Evolutionary conservation across 1,284 basidiomycete genomes (phyloP).

Genomic region (Cutaneotrichosporon arboriforme): DNA sequence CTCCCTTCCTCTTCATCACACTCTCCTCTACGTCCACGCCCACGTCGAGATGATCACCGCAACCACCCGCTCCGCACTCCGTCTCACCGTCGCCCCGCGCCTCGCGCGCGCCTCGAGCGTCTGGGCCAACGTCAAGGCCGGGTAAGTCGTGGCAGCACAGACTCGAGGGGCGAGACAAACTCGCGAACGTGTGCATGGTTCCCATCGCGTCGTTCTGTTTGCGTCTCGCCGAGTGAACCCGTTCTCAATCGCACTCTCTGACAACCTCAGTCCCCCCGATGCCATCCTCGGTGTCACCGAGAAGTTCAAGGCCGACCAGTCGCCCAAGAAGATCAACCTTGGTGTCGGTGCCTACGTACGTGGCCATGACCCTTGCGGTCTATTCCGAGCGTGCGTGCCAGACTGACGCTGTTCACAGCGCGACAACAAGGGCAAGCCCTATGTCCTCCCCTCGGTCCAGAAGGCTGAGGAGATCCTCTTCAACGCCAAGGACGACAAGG

Average conservation of each 20-base stretch:
- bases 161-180: neutral
- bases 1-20: neutral
- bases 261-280: conserved; percentile 24
- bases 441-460: conserved; percentile 82
- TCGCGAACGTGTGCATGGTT: too few relatives aligned
- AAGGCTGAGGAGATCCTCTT: conserved; percentile 63
- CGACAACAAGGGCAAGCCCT: conserved; percentile 91
- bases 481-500: conserved; percentile 76
- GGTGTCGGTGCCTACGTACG: conserved; percentile 63
- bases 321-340: conserved; percentile 91
- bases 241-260: too few relatives aligned
- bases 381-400: too few relatives aligned
- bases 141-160: conserved; percentile 9
- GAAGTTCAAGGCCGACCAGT: conserved; percentile 72
- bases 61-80: conserved; percentile 13
- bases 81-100: conserved; percentile 11
- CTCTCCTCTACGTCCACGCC: neutral
- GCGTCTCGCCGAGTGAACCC: too few relatives aligned
- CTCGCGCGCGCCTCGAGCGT: conserved; percentile 16
- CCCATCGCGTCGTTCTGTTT: too few relatives aligned
- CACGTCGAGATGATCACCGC: conserved; percentile 14
- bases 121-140: conserved; percentile 20
- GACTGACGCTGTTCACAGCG: conserved; percentile 59
- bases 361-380: neutral
- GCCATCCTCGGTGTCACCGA: conserved; percentile 38